Evolutionary conservation across 352 stramenopile species (phyloP), one percentile per base, ranked within the genome.

Genomic region (Globisporangium yorkense): DNA sequence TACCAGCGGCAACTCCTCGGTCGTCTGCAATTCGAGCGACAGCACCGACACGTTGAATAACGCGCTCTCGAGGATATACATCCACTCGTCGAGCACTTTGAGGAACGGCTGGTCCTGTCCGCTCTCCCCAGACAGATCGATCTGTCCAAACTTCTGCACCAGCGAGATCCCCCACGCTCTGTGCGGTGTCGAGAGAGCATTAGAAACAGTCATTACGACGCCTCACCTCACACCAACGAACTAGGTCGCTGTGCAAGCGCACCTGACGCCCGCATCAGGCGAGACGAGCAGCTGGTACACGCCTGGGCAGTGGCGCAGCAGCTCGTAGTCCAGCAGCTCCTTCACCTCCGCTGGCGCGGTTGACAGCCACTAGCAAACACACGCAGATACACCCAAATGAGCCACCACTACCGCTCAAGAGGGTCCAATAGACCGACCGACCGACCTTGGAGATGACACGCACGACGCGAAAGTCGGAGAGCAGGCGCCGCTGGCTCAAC

Each of bases 11-110:
- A 96, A 61, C n/a, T 89, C 74, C 63, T 88, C 64, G 7, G 81
- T 88, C n/a, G 75, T 70, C 24, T 72, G 70, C n/a, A 94, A 53
- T 20, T 89, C 81, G 18, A 96, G 63, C 33, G 65, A 79, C 18
- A 92, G 61, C 37, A 92, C 65, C 2, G 75, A 65, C 49, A 71
- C 73, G 41, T 96, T 92, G 62, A 92, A 96, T 9, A 71, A 74
- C 62, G 70, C 66, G 41, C 74, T 92, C 63, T 96, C 86, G 24
- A 96, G 41, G 45, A 94, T 80, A 54, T 84, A 96, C 80, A 92
- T 90, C 82, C 85, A 93, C 58, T 96, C 86, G 49, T 96, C 84
- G 35, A 96, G 65, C 21, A 92, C 83, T 41, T 75, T 72, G 37
- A 92, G 65, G 41, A 90, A 81, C 37, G 69, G 65, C 31, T 74